Evolutionary conservation across 2,329 filamentous ascomycete genomes (phyloP).

Genomic region (Colletotrichum lindemuthianum): DNA sequence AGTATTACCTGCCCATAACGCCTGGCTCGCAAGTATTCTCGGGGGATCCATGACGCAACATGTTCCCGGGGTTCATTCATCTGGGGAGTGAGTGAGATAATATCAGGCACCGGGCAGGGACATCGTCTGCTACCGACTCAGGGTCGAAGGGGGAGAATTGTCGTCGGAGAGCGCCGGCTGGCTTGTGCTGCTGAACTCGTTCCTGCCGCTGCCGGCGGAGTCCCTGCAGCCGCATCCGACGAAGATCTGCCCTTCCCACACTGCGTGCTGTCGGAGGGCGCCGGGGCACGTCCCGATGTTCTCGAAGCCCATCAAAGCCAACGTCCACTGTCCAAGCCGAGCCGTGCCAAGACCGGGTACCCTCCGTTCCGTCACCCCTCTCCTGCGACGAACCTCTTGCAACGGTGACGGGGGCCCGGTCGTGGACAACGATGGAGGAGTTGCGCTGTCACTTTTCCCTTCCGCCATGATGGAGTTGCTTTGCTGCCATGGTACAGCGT

Average conservation of each 20-base stretch:
- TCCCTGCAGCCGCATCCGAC: constrained; percentile 18
- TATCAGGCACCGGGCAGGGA: constrained; percentile 7
- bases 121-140: constrained; percentile 26
- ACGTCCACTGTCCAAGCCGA: neutral
- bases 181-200: neutral
- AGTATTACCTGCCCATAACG: too few species aligned
- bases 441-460: constrained; percentile 1
- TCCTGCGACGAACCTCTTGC: constrained; percentile 32
- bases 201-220: neutral
- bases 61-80: too few species aligned
- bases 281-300: constrained; percentile 10
- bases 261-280: too few species aligned
- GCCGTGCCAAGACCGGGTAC: constrained; percentile 20
- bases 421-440: neutral
- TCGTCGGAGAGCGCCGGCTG: neutral
- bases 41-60: too few species aligned
- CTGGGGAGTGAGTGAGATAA: too few species aligned
- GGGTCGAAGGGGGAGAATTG: neutral
- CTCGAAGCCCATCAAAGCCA: constrained; percentile 25
- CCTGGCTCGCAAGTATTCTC: too few species aligned
- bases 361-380: constrained; percentile 13
- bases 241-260: constrained; percentile 1
- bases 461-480: too few species aligned
- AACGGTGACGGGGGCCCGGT: neutral
- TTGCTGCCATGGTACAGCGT: too few species aligned